phyloP scores from a whole-genome alignment of 192 early-diverging fungal species.

The Dissophora globulifera region DNA sequence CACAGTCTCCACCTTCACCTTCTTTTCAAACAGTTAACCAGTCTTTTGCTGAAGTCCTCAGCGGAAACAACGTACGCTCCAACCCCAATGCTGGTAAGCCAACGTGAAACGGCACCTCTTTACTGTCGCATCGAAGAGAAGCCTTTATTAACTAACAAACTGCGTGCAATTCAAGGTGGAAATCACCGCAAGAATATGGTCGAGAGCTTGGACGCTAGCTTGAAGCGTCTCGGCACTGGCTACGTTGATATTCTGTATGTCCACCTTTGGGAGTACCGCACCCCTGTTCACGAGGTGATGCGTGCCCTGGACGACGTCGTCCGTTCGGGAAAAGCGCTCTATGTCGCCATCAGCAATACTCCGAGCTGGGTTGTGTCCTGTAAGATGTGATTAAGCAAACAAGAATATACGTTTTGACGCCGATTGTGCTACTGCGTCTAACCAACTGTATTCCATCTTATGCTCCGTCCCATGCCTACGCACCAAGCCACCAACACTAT shows the following conservation, averaged over 20 bases:
- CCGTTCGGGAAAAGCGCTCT: slow-evolving; percentile 68
- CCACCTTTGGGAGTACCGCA: slow-evolving; percentile 59
- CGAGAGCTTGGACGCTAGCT: slow-evolving; percentile 61
- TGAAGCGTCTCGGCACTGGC: slow-evolving; percentile 62
- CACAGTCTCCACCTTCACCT: not conserved
- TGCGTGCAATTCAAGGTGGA: slow-evolving; percentile 29
- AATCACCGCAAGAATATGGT: slow-evolving; percentile 57
- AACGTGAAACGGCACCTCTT: no score
- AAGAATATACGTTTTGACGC: no score
- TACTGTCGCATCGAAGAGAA: no score
- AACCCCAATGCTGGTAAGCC: slow-evolving; percentile 45
- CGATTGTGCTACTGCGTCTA: no score
- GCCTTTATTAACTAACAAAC: not conserved
- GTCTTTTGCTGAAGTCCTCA: slow-evolving; percentile 2
- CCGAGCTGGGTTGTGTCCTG: slow-evolving; percentile 67
- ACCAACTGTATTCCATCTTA: not conserved
- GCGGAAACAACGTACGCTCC: slow-evolving; percentile 4
- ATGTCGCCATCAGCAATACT: slow-evolving; percentile 59
- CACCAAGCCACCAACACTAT: slow-evolving; percentile 38
- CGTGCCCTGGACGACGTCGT: slow-evolving; percentile 75
- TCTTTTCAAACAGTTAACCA: slow-evolving; percentile 17
- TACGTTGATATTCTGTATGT: slow-evolving; percentile 61
- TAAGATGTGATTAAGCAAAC: slow-evolving; percentile 10
- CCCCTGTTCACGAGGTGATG: slow-evolving; percentile 77
- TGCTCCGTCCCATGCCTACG: not conserved